These are phyloP conservation scores for Termitomyces sp. DNA, from an alignment of 768 basidiomycete species.

Conservation along the genomic window DNA sequence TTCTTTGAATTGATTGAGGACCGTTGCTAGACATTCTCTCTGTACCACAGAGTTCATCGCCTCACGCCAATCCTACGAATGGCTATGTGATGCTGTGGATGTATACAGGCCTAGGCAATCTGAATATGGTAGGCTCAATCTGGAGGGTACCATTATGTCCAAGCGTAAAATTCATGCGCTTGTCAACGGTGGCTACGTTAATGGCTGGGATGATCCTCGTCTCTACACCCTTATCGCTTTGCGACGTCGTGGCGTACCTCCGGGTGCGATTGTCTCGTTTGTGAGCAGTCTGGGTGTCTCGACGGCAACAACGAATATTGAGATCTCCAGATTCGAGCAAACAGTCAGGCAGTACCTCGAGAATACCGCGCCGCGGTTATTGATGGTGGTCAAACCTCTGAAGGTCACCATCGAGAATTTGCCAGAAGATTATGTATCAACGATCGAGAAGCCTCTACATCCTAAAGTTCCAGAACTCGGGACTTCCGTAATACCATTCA, in stretches of 20 bases:
- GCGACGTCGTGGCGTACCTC: constrained; percentile 93
- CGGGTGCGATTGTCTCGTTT: constrained; percentile 90
- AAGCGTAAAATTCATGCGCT: constrained; percentile 92
- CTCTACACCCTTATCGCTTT: constrained; percentile 96
- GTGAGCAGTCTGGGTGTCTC: constrained; percentile 95
- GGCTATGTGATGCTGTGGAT: constrained; percentile 97
- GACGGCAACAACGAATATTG: constrained; percentile 75
- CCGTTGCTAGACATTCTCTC: constrained; percentile 76
- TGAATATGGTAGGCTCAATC: constrained; percentile 88
- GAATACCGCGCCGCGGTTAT: constrained; percentile 76
- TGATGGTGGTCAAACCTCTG: constrained; percentile 88
- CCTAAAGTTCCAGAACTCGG: constrained; percentile 91
- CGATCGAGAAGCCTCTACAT: constrained; percentile 89
- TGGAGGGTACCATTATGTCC: constrained; percentile 94
- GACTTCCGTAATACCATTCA: constrained; percentile 75
- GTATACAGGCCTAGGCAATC: constrained; percentile 97
- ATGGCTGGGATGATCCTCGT: constrained; percentile 96
- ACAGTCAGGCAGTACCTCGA: constrained; percentile 86
- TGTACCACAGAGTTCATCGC: constrained; percentile 96
- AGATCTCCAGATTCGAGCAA: constrained; percentile 87
- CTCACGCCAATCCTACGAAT: constrained; percentile 96
- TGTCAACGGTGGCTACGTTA: constrained; percentile 79
- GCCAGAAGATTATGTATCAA: constrained; percentile 74
- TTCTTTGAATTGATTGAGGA: not conserved
- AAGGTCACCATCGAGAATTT: constrained; percentile 92